Evolutionary conservation across 495 filamentous ascomycete genomes (phyloP).

Genomic region (Podospora bellae-mahoneyi): DNA sequence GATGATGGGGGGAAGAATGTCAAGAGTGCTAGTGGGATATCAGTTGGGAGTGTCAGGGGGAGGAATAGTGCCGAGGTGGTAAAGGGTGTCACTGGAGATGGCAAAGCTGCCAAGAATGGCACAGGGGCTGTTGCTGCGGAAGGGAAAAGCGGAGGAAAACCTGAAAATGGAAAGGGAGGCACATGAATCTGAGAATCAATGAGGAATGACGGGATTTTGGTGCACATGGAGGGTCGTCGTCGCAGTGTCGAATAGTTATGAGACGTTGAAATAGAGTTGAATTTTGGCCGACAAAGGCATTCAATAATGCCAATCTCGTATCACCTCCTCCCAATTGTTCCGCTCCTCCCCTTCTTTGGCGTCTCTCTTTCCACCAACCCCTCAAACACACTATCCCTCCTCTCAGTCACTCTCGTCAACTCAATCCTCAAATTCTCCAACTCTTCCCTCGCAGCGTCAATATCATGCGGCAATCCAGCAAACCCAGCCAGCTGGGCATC

Average conservation of each 20-base stretch:
- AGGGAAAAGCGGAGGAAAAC: background rate
- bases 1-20: background rate
- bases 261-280: background rate
- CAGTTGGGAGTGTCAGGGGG: background rate
- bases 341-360: constrained; percentile 36
- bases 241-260: background rate
- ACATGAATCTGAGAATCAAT: background rate
- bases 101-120: background rate
- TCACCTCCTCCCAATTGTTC: background rate
- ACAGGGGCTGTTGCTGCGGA: background rate
- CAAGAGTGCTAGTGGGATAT: background rate
- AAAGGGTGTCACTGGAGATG: background rate
- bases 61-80: background rate
- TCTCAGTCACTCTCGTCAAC: constrained; percentile 51
- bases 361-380: constrained; percentile 52
- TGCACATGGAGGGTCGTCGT: background rate
- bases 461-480: constrained; percentile 66
- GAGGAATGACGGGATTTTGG: background rate
- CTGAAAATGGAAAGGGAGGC: background rate
- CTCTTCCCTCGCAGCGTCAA: constrained; percentile 60
- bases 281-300: background rate
- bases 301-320: background rate
- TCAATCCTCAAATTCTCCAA: constrained; percentile 62
- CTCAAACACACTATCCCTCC: constrained; percentile 70
- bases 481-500: constrained; percentile 58